Evolutionary conservation across 2,329 filamentous ascomycete genomes (phyloP).

Genomic region (Aureobasidium vineae): DNA sequence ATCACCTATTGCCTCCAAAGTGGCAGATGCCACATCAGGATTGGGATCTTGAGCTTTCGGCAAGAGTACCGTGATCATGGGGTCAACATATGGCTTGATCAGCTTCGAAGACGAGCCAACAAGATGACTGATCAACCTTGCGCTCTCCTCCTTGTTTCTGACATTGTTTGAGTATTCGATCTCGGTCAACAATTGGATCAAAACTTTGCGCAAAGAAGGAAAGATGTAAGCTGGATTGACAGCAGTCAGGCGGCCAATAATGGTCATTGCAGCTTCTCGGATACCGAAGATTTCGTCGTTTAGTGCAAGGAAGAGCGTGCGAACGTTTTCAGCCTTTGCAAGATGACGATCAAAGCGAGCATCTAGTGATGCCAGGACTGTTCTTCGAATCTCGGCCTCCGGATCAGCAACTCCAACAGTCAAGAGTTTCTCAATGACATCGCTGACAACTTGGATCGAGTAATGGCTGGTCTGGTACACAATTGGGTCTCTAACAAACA

Average conservation of each 20-base stretch:
- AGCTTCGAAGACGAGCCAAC: conserved; percentile 90
- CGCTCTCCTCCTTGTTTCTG: conserved; percentile 93
- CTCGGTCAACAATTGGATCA: conserved; percentile 94
- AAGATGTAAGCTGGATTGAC: conserved; percentile 98
- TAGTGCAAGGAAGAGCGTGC: conserved; percentile 89
- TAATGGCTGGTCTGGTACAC: conserved; percentile 98
- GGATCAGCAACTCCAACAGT: conserved; percentile 91
- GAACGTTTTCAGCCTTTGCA: conserved; percentile 96
- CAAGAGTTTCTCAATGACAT: conserved; percentile 94
- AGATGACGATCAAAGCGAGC: conserved; percentile 93
- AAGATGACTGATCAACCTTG: conserved; percentile 85
- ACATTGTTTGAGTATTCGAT: conserved; percentile 94
- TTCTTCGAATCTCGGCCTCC: conserved; percentile 82
- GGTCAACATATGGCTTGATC: conserved; percentile 94
- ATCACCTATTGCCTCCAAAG: conserved; percentile 92
- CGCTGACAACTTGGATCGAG: conserved; percentile 92
- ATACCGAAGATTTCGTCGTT: conserved; percentile 95
- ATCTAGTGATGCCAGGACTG: conserved; percentile 85
- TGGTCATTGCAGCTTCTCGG: conserved; percentile 89
- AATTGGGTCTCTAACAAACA: conserved; percentile 95
- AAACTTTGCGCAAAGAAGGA: conserved; percentile 86
- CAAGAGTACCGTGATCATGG: conserved; percentile 91
- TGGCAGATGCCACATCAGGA: conserved; percentile 86
- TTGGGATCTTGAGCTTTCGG: conserved; percentile 86
- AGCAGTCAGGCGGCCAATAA: conserved; percentile 87